Conservation (phyloP, 1,139 yeast species). For the Kodamaea suecica region DNA sequence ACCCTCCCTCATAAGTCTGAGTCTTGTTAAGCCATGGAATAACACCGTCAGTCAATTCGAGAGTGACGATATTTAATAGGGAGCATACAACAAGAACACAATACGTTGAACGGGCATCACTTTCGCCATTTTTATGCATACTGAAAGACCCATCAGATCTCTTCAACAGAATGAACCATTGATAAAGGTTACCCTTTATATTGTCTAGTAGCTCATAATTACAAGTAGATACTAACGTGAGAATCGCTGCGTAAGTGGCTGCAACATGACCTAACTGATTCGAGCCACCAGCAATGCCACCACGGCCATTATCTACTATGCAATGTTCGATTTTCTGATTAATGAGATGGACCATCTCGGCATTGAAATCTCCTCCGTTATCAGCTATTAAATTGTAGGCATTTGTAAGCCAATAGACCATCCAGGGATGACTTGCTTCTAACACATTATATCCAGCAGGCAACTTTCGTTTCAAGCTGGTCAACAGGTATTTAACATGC, state of each 20-base stretch:
- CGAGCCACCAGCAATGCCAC: constrained; percentile 84
- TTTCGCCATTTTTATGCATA: constrained; percentile 79
- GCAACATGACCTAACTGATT: constrained; percentile 85
- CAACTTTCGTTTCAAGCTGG: constrained; percentile 41
- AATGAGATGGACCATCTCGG: constrained; percentile 14
- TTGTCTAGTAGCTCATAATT: constrained; percentile 32
- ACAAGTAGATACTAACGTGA: constrained; percentile 56
- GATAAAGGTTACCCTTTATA: constrained; percentile 40
- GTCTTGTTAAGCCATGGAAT: constrained; percentile 64
- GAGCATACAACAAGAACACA: constrained; percentile 80
- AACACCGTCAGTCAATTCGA: constrained; percentile 54
- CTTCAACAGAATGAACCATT: constrained; percentile 69
- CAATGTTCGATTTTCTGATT: constrained; percentile 25
- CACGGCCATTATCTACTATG: constrained; percentile 37
- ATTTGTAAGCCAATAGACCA: constrained; percentile 79
- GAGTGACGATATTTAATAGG: constrained; percentile 59
- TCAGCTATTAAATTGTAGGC: constrained; percentile 24
- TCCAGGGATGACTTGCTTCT: constrained; percentile 93
- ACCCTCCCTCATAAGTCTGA: constrained; percentile 95
- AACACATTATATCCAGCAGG: constrained; percentile 49
- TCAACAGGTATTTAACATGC: constrained; percentile 18
- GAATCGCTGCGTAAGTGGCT: constrained; percentile 74
- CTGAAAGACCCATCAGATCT: constrained; percentile 66
- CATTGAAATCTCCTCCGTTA: constrained; percentile 4
- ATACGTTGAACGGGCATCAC: constrained; percentile 82